Evolutionary conservation across 257 asterid genomes (phyloP).

Genomic region (Voacanga thouarsii): DNA sequence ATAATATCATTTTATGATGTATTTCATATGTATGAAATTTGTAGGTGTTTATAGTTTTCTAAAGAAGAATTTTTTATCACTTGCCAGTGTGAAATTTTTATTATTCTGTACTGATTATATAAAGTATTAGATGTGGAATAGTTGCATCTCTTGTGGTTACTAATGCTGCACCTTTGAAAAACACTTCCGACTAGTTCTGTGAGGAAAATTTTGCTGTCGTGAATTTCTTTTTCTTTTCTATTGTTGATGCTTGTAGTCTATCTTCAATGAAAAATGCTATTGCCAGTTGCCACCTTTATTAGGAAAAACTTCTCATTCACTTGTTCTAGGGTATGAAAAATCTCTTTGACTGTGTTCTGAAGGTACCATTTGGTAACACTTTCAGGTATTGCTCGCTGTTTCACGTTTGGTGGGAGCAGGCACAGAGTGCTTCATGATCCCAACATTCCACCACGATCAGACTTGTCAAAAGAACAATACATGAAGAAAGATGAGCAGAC

Average conservation of each 20-base stretch:
- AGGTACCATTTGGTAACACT: conserved; percentile 4
- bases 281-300: background rate
- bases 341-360: background rate
- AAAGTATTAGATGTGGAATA: background rate
- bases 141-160: background rate
- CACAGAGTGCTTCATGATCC: conserved; percentile 77
- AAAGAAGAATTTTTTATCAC: background rate
- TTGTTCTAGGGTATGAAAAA: conserved; percentile 1
- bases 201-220: background rate
- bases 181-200: background rate
- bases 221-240: background rate
- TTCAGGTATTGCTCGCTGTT: conserved; percentile 93
- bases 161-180: background rate
- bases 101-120: background rate
- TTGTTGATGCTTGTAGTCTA: background rate
- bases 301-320: background rate
- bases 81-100: background rate
- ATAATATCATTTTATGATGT: too few relatives aligned
- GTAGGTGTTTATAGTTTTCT: background rate
- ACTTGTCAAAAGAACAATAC: conserved; percentile 75
- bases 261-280: background rate
- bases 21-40: too few relatives aligned
- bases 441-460: conserved; percentile 61
- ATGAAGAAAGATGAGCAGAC: conserved; percentile 91
- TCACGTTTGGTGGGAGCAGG: conserved; percentile 92